Evolutionary conservation across 495 filamentous ascomycete genomes (phyloP).

Genomic region (Annulohypoxylon maeteangense): DNA sequence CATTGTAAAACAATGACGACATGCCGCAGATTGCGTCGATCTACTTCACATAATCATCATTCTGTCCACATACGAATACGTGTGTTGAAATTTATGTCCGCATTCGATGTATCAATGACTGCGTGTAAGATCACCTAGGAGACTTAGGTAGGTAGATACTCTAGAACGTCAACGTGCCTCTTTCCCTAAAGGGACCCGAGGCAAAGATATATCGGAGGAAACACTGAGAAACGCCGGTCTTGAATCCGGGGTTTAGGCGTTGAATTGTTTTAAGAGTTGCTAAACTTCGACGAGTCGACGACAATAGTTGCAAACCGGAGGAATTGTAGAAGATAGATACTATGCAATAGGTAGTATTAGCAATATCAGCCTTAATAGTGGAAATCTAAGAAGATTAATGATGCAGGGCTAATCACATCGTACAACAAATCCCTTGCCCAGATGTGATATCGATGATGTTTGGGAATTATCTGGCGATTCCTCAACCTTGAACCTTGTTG

Average conservation of each 20-base stretch:
- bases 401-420: constrained; percentile 28
- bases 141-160: too few species aligned
- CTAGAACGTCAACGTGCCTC: neutral
- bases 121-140: too few species aligned
- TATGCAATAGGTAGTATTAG: neutral
- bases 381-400: constrained; percentile 32
- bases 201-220: neutral
- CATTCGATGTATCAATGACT: neutral
- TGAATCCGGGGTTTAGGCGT: neutral
- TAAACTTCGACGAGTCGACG: neutral
- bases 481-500: neutral
- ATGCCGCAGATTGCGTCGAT: constrained; percentile 13
- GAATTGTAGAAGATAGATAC: neutral
- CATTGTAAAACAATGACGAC: constrained; percentile 27
- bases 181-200: neutral
- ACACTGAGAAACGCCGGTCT: neutral
- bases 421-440: neutral
- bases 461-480: neutral
- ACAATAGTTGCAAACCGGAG: neutral
- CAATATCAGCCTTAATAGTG: constrained; percentile 17
- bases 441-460: neutral
- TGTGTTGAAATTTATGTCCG: neutral
- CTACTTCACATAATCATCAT: neutral
- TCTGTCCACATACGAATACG: neutral
- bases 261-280: neutral